Evolutionary conservation across 2,329 filamentous ascomycete genomes (phyloP).

Genomic region (Elsinoe australis): DNA sequence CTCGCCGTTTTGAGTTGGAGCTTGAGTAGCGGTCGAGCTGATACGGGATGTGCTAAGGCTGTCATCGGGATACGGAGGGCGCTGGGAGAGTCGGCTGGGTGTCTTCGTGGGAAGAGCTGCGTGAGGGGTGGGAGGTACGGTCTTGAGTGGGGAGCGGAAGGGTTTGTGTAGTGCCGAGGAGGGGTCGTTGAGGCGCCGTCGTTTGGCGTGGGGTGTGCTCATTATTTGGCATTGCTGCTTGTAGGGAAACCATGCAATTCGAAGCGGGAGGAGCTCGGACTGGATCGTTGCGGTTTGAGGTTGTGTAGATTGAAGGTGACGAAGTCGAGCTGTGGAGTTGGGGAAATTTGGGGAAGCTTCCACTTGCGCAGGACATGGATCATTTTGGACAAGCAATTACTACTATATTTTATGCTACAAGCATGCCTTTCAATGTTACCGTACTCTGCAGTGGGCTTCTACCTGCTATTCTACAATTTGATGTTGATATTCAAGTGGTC

Average conservation of each 20-base stretch:
- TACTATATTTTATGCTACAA: not conserved
- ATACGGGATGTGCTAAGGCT: not conserved
- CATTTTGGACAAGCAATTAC: not conserved
- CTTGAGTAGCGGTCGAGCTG: too few relatives aligned
- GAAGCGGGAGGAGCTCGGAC: too few relatives aligned
- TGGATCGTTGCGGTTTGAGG: not conserved
- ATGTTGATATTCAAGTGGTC: conserved; percentile 61
- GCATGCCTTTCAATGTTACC: not conserved
- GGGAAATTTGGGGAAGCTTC: not conserved
- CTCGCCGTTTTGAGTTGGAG: too few relatives aligned
- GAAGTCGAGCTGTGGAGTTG: not conserved
- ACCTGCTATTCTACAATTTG: conserved; percentile 49
- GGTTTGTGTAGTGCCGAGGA: conserved; percentile 57
- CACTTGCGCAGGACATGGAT: too few relatives aligned
- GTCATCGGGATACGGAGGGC: not conserved
- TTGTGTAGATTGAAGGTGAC: not conserved
- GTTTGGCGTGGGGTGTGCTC: conserved; percentile 39
- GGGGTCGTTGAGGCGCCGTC: conserved; percentile 54
- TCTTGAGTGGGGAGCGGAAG: conserved; percentile 62
- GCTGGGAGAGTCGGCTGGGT: not conserved
- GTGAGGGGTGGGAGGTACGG: conserved; percentile 21
- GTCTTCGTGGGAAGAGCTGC: conserved; percentile 15
- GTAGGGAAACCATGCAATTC: too few relatives aligned
- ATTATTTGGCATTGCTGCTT: conserved; percentile 8
- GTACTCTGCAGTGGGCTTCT: not conserved